phyloP scores from a whole-genome alignment of 306 rosid species.

The Corylus avellana region DNA sequence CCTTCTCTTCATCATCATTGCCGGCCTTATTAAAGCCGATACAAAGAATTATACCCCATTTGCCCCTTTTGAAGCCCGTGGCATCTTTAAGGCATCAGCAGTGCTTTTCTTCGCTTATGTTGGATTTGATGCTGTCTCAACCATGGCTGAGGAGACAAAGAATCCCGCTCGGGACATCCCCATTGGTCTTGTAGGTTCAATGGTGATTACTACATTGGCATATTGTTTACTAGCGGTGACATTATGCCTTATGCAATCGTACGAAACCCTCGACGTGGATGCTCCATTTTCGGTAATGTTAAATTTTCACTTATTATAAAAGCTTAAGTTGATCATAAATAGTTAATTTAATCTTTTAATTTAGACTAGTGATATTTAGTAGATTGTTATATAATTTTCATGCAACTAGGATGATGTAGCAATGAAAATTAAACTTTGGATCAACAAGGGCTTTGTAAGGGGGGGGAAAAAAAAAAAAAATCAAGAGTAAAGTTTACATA shows the following conservation, averaged over 20 bases:
- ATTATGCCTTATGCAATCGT: conserved; percentile 70
- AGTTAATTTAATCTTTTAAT: no score
- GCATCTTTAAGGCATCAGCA: conserved; percentile 64
- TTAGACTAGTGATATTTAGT: no score
- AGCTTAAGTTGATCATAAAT: no score
- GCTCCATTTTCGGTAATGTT: conserved; percentile 53
- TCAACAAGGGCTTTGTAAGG: no score
- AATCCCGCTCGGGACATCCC: conserved; percentile 80
- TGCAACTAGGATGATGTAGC: no score
- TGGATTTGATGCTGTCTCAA: conserved; percentile 78
- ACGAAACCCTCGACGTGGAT: not conserved
- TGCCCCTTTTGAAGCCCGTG: conserved; percentile 40
- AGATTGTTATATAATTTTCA: no score
- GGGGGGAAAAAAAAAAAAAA: no score
- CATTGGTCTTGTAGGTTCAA: conserved; percentile 79
- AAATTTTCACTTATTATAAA: no score
- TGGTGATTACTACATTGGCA: conserved; percentile 43
- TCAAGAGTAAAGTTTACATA: no score
- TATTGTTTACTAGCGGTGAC: conserved; percentile 70
- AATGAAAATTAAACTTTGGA: no score
- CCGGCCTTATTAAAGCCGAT: conserved; percentile 67
- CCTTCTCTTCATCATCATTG: conserved; percentile 68
- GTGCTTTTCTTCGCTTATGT: conserved; percentile 85
- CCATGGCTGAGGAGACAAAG: conserved; percentile 91
- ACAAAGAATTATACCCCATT: conserved; percentile 44